Conservation (phyloP, 2,329 filamentous ascomycete genomes). For the Leptodontidium sp. region DNA sequence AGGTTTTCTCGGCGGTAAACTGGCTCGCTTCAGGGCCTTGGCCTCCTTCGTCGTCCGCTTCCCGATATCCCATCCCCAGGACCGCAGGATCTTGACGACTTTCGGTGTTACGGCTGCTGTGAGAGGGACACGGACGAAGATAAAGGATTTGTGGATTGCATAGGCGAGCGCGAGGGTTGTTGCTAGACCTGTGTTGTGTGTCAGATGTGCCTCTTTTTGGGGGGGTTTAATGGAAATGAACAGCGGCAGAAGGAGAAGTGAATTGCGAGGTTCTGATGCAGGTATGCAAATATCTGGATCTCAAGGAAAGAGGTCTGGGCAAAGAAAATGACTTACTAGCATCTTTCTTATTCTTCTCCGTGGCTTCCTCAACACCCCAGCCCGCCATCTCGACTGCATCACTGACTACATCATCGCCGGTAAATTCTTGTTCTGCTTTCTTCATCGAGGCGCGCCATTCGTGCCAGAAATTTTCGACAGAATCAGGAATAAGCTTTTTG, state of each 20-base stretch:
- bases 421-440: slow-evolving; percentile 53
- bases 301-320: no score
- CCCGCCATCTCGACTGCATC: slow-evolving; percentile 60
- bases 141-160: slow-evolving; percentile 97
- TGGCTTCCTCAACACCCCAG: slow-evolving; percentile 70
- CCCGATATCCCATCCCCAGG: slow-evolving; percentile 95
- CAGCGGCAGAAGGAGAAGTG: not conserved
- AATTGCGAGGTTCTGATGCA: slow-evolving; percentile 26
- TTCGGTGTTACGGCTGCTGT: slow-evolving; percentile 92
- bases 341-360: slow-evolving; percentile 66
- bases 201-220: not conserved
- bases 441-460: slow-evolving; percentile 59
- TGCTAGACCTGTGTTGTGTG: slow-evolving; percentile 58
- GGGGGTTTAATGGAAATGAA: not conserved
- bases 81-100: slow-evolving; percentile 86
- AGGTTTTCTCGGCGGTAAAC: slow-evolving; percentile 21
- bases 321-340: slow-evolving; percentile 65
- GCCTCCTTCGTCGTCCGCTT: slow-evolving; percentile 64
- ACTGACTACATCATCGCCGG: slow-evolving; percentile 55
- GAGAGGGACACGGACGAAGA: slow-evolving; percentile 92
- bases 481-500: slow-evolving; percentile 66
- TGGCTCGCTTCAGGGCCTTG: slow-evolving; percentile 44
- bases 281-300: no score
- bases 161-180: slow-evolving; percentile 95
- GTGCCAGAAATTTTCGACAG: slow-evolving; percentile 61